Evolutionary conservation across 2,329 filamentous ascomycete genomes (phyloP).

Genomic region (Penicillium brevicompactum): DNA sequence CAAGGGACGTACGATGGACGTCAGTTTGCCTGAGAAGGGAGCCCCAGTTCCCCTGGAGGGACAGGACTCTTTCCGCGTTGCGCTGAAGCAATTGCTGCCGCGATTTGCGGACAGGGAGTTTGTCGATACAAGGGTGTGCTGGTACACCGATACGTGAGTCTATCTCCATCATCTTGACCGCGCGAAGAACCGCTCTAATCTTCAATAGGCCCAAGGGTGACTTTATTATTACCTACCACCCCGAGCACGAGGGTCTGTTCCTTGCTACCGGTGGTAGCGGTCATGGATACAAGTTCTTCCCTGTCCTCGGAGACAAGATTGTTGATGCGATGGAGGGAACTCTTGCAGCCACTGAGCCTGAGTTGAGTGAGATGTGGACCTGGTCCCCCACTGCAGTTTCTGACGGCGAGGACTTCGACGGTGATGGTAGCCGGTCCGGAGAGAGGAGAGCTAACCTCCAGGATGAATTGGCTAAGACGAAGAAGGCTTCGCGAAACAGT

Average conservation of each 20-base stretch:
- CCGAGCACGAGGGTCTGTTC: slow-evolving; percentile 54
- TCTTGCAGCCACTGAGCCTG: slow-evolving; percentile 35
- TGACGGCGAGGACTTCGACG: slow-evolving; percentile 29
- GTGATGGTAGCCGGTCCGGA: slow-evolving; percentile 43
- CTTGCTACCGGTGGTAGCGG: slow-evolving; percentile 56
- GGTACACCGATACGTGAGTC: slow-evolving; percentile 70
- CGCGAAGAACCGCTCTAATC: background rate
- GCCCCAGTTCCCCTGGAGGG: slow-evolving; percentile 56
- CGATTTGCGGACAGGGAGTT: slow-evolving; percentile 63
- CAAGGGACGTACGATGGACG: slow-evolving; percentile 28
- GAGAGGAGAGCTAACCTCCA: slow-evolving; percentile 36
- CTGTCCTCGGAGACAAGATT: slow-evolving; percentile 56
- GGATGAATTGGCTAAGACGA: slow-evolving; percentile 41
- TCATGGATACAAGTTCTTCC: slow-evolving; percentile 59
- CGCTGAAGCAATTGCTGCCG: slow-evolving; percentile 64
- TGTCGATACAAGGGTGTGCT: slow-evolving; percentile 66
- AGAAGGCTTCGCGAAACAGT: slow-evolving; percentile 24
- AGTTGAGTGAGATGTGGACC: slow-evolving; percentile 46
- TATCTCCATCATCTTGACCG: background rate
- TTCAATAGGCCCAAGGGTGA: slow-evolving; percentile 59
- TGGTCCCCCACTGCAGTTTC: slow-evolving; percentile 35
- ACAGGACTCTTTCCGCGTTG: slow-evolving; percentile 61
- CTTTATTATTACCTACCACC: slow-evolving; percentile 72
- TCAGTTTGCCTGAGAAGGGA: slow-evolving; percentile 43
- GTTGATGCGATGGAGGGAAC: slow-evolving; percentile 49